A percentile compares a stretch with the other conserved stretches of the same genome.
These are phyloP conservation scores for Trichophyton mentagrophytes DNA, from an alignment of 2,329 filamentous ascomycete genomes.

Conservation along the genomic window DNA sequence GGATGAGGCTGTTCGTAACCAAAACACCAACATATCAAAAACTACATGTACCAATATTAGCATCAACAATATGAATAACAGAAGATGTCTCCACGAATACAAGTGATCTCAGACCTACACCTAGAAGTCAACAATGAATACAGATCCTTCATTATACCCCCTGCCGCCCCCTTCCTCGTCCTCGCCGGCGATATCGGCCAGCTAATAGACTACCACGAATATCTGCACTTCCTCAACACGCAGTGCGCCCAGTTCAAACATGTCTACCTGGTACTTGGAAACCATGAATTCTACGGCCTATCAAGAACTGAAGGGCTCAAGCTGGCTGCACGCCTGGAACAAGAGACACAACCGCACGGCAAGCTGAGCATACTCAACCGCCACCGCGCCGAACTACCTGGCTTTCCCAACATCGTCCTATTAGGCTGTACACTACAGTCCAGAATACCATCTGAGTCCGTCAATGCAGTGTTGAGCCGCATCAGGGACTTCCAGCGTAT, in stretches of 20 bases:
- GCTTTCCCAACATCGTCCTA: constrained; percentile 28
- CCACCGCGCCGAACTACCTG: constrained; percentile 4
- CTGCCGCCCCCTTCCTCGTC: constrained; percentile 15
- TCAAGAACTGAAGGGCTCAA: constrained; percentile 19
- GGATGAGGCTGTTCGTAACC: neutral
- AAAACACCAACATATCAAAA: neutral
- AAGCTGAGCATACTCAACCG: constrained; percentile 15
- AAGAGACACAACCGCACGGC: constrained; percentile 12
- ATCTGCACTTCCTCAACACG: constrained; percentile 16
- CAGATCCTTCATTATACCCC: constrained; percentile 15
- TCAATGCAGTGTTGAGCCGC: constrained; percentile 29
- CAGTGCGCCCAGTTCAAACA: constrained; percentile 18
- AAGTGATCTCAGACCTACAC: constrained; percentile 20
- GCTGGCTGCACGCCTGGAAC: constrained; percentile 12
- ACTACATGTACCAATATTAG: neutral
- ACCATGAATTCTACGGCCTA: constrained; percentile 18
- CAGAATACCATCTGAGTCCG: constrained; percentile 30
- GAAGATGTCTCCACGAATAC: constrained; percentile 5
- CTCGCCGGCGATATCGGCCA: constrained; percentile 25
- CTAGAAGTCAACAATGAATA: constrained; percentile 19
- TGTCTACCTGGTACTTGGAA: constrained; percentile 19
- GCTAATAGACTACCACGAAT: constrained; percentile 15
- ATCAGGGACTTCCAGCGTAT: constrained; percentile 44
- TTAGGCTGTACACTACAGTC: constrained; percentile 47
- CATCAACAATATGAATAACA: neutral